Base-by-base conservation (phyloP, 1,284 basidiomycete genomes). In the Tetrapyrgos nigripes region DNA sequence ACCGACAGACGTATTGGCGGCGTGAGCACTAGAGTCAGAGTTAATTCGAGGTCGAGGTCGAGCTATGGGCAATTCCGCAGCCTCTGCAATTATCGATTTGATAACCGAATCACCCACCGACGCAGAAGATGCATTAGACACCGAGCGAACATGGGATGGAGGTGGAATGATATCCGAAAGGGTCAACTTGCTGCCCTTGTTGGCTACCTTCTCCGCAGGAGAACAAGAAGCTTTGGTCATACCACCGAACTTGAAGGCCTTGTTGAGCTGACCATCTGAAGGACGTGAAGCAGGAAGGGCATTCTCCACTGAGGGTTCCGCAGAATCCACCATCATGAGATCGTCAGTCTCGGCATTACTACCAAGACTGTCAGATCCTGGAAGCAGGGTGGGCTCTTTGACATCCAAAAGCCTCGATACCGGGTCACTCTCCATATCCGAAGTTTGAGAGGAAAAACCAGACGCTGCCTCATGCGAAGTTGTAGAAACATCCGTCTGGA, bases 121-220 rank as follows among this genome's bases (percentile, higher is more conserved):
- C 50, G 77, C 64, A 2, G 79, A 71, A 11, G 74, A 78, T 0
- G 77, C 75, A 33, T 73, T 72, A 0, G 87, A 85, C n/a, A 83
- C 67, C 0, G 78, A 76, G 28, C 80, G 78, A 14, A 76, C 79
- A 62, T 85, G 79, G 6, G 80, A 74, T 0, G 80, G 78, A 0
- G 88, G 84, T 4, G 90, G 89, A 46, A 92, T 88, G 70, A 92
- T 91, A 62, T 92, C 88, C 0, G 88, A 86, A 14, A 91, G 74
- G 1, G 87, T 89, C 55, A 89, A 76, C 61, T 74, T 53, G 47
- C 45, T 50, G 67, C 4, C 11, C 8, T 46, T 56, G 13, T 13
- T 61, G n/a, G n/a, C n/a, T n/a, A n/a, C n/a, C 49, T 50, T 62
- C 23, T 51, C 37, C n/a, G 60, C 21, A 31, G 63, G 44, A 26